Evolutionary conservation across 495 filamentous ascomycete genomes (phyloP), one percentile per base, ranked within the genome.

Genomic region (Lasiosphaeria ovina): DNA sequence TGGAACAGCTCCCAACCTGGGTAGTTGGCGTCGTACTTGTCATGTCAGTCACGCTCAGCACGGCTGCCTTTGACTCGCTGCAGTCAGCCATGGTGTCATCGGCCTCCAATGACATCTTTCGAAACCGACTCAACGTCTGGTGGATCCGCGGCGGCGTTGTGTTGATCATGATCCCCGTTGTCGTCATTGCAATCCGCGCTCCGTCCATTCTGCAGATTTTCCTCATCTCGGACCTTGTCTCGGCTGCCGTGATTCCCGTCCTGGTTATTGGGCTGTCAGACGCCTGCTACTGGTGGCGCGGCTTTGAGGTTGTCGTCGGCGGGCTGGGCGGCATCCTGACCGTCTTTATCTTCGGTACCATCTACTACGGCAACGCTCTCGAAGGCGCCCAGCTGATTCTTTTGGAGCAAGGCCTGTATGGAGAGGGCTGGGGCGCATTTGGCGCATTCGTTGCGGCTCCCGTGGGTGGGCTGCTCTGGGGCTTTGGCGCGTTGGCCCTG

Each of bases 391-490:
- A 87, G 61, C 79, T 92, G 24, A 78, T 92, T 58, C 74, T 92
- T 17, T 72, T 92, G n/a, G 76, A 89, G 62, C 72, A 83, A 55
- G 88, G 89, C 1, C 74, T 92, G 12, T 92, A 89, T 69, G 82
- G 76, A 0, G 77, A 83, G 45, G 89, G 89, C 65, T 92, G 89
- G 89, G 85, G 83, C 61, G 86, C 80, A 6, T 92, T 92, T 66
- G 89, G 89, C 53, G 87, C 88, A n/a, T 92, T 91, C 56, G 79
- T 90, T 10, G 88, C 85, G n/a, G 87, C 87, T 5, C 89, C 89
- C 1, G 63, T 90, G 14, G 89, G 89, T 7, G 87, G 87, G 7
- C 56, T 92, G 10, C 72, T 92, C 38, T 92, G 86, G 84, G 86
- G 81, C 14, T 79, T 83, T 48, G 82, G 76, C 14, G 87, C 85